phyloP scores from a whole-genome alignment of 164 flowering plant genomes.

The Magnolia sinica region DNA sequence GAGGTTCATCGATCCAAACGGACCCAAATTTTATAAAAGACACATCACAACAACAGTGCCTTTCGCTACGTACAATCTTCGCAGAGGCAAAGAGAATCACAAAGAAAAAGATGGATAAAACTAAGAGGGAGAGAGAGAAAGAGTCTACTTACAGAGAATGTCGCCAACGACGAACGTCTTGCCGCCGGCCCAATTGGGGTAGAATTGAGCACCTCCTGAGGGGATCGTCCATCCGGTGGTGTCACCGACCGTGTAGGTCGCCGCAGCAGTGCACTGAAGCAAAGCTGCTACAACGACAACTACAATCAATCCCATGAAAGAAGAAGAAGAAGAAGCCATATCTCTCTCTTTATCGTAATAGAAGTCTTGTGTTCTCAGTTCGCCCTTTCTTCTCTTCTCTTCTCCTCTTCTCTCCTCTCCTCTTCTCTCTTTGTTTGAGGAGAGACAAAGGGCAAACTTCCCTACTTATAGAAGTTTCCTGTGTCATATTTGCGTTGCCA shows the following conservation, averaged over 20 bases:
- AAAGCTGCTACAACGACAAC: conserved; percentile 8
- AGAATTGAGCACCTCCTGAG: not conserved
- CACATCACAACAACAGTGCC: not conserved
- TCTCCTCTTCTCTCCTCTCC: not conserved
- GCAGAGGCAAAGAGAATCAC: no score
- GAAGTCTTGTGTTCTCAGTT: conserved; percentile 15
- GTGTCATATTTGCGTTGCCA: not conserved
- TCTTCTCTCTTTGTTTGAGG: not conserved
- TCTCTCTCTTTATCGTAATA: not conserved
- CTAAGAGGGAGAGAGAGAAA: not conserved
- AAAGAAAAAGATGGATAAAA: no score
- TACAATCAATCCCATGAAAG: conserved; percentile 9
- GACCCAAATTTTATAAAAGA: not conserved
- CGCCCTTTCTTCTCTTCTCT: conserved; percentile 2
- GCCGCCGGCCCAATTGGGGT: conserved; percentile 16
- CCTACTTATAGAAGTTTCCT: not conserved
- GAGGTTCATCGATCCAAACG: no score
- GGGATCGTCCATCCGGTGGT: conserved; percentile 19
- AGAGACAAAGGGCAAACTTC: not conserved
- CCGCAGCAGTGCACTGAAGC: conserved; percentile 11
- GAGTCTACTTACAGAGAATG: conserved; percentile 19
- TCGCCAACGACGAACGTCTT: conserved; percentile 20
- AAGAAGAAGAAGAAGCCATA: conserved; percentile 12
- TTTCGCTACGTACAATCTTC: no score
- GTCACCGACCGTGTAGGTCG: conserved; percentile 16